Evolutionary conservation across 2,329 filamentous ascomycete genomes (phyloP), one percentile per base, ranked within the genome.

Genomic region (Aureobasidium sp.): DNA sequence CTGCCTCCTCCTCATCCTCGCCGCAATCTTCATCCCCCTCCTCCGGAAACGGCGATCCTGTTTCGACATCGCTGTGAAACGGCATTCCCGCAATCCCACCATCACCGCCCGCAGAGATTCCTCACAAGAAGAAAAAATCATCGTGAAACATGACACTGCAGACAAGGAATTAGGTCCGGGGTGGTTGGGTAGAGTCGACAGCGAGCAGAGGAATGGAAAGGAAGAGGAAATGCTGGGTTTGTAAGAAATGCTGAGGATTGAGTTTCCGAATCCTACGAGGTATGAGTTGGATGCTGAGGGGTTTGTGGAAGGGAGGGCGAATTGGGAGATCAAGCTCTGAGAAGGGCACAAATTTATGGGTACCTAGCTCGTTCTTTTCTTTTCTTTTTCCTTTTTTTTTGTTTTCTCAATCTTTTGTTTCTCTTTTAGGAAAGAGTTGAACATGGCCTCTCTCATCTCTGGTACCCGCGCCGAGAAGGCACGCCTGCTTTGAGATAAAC

Each of bases 271-370:
- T 38, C 49, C 49, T 7, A 7, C 49, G 49, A n/a, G 33, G 35
- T 53, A 53, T 53, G 49, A 53, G 29, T 29, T 53, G 33, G 49
- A 53, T 53, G 49, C 31, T 50, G 47, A 31, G 9, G 13, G 47
- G 1, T 37, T 50, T n/a, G 31, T 50, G 1, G 47, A 50, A 15
- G 47, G 47, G 7, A 10, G 47, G 19, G 49, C 49, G 21, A 40
- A 53, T 29, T 40, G 33, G 49, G 49, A 40, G 35, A 53, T 53
- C 10, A 53, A 53, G 23, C 27, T 40, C 2, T 53, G 17, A 33
- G 27, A 31, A n/a, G n/a, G n/a, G n/a, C n/a, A n/a, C n/a, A n/a
- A n/a, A n/a, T n/a, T n/a, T n/a, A n/a, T n/a, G n/a, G n/a, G n/a
- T n/a, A n/a, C n/a, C n/a, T n/a, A n/a, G n/a, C n/a, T n/a, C n/a